phyloP scores from a whole-genome alignment of 345 rosid species.

The Pistacia atlantica region DNA sequence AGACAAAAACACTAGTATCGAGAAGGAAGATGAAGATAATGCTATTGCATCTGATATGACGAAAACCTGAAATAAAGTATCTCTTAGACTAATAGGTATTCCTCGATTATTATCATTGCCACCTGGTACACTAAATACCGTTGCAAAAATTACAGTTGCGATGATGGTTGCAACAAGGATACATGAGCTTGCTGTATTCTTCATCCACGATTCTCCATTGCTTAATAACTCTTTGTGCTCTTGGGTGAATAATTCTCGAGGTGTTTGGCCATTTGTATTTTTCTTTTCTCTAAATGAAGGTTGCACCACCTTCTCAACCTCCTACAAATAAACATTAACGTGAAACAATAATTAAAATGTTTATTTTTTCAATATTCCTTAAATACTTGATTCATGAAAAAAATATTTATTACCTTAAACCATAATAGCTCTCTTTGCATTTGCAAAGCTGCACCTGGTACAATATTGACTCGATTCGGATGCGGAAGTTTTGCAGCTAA shows the following conservation, averaged over 20 bases:
- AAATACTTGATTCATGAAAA: background rate
- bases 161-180: conserved; percentile 22
- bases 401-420: conserved; percentile 17
- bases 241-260: background rate
- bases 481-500: conserved; percentile 20
- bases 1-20: background rate
- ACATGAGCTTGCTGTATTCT: conserved; percentile 1
- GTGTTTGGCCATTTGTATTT: background rate
- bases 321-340: background rate
- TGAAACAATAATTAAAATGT: background rate
- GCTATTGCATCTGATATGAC: background rate
- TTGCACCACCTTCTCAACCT: conserved; percentile 17
- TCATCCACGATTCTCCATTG: conserved; percentile 23
- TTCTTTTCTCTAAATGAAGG: background rate
- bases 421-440: conserved; percentile 22
- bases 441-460: conserved; percentile 30
- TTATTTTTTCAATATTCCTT: background rate
- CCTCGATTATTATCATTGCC: background rate
- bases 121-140: conserved; percentile 13
- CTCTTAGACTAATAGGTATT: background rate
- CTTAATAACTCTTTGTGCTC: conserved; percentile 5
- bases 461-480: conserved; percentile 2
- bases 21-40: background rate
- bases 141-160: conserved; percentile 2
- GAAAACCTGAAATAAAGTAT: background rate